These are phyloP conservation scores for Candida glucosophila DNA, from an alignment of 1,139 yeast genomes.

Conservation along the genomic window DNA sequence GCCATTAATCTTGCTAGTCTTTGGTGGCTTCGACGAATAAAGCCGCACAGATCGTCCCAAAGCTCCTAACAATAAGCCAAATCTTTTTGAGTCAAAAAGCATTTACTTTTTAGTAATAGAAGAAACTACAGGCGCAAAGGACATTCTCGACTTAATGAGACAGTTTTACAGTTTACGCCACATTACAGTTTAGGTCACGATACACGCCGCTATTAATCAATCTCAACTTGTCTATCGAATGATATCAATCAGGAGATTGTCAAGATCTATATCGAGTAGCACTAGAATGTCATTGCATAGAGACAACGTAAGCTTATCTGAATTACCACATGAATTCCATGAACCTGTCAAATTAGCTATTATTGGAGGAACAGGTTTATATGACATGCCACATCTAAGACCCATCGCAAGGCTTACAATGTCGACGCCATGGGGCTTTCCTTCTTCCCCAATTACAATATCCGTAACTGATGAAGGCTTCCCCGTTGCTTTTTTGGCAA, in stretches of 20 bases:
- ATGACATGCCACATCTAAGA: conserved; percentile 70
- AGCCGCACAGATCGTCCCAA: too few species aligned
- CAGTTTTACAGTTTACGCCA: background rate
- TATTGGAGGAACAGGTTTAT: conserved; percentile 97
- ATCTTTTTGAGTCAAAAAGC: too few species aligned
- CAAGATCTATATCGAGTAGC: too few species aligned
- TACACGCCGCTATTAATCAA: background rate
- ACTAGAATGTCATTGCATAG: conserved; percentile 29
- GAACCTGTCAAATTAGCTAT: conserved; percentile 64
- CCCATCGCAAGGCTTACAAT: conserved; percentile 79
- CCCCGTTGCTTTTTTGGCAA: conserved; percentile 87
- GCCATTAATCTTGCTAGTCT: too few species aligned
- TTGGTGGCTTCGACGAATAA: conserved; percentile 7
- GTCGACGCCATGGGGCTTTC: conserved; percentile 95
- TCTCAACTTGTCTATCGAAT: background rate
- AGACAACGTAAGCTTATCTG: conserved; percentile 16
- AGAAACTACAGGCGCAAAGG: too few species aligned
- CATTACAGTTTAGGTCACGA: background rate
- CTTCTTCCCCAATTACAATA: conserved; percentile 89
- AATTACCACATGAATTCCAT: conserved; percentile 32
- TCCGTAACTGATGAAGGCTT: conserved; percentile 68
- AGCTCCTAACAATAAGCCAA: too few species aligned
- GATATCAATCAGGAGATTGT: too few species aligned
- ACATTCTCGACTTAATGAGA: too few species aligned
- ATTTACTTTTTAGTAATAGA: too few species aligned